Evolutionary conservation across 352 stramenopile species (phyloP).

Genomic region (Phytopythium delawarense): DNA sequence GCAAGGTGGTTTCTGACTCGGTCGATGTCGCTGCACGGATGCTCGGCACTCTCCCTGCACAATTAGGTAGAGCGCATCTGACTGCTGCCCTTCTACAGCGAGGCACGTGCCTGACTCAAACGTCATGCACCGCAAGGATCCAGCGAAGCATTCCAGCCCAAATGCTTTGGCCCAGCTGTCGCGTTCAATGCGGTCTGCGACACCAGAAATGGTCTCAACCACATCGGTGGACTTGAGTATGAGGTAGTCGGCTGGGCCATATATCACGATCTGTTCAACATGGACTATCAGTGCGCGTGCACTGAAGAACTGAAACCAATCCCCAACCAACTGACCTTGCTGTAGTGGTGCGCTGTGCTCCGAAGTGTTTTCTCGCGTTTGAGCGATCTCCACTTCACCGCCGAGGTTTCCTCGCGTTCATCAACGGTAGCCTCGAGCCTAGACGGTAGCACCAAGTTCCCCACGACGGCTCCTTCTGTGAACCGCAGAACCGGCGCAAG

Average conservation of each 20-base stretch:
- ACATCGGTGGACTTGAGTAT: constrained; percentile 31
- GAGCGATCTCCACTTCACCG: constrained; percentile 29
- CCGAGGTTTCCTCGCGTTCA: constrained; percentile 4
- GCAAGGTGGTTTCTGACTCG: neutral
- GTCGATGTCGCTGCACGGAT: constrained; percentile 13
- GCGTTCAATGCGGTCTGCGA: constrained; percentile 24
- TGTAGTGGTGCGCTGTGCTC: constrained; percentile 29
- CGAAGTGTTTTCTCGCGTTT: constrained; percentile 36
- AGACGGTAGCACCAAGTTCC: constrained; percentile 23
- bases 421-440: neutral
- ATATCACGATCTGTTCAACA: constrained; percentile 18
- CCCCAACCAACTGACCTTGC: constrained; percentile 10
- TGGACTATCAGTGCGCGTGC: neutral
- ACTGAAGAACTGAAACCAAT: neutral
- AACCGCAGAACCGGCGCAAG: constrained; percentile 26
- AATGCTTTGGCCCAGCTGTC: constrained; percentile 27
- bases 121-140: constrained; percentile 25
- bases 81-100: constrained; percentile 22
- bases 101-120: constrained; percentile 31
- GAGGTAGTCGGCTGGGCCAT: constrained; percentile 37
- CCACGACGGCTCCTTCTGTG: constrained; percentile 34
- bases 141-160: constrained; percentile 28
- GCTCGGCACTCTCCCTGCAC: constrained; percentile 37
- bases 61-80: constrained; percentile 26
- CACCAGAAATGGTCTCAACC: constrained; percentile 21